Evolutionary conservation across 495 filamentous ascomycete species (phyloP).

Genomic region (Aspergillus coremiiformis): DNA sequence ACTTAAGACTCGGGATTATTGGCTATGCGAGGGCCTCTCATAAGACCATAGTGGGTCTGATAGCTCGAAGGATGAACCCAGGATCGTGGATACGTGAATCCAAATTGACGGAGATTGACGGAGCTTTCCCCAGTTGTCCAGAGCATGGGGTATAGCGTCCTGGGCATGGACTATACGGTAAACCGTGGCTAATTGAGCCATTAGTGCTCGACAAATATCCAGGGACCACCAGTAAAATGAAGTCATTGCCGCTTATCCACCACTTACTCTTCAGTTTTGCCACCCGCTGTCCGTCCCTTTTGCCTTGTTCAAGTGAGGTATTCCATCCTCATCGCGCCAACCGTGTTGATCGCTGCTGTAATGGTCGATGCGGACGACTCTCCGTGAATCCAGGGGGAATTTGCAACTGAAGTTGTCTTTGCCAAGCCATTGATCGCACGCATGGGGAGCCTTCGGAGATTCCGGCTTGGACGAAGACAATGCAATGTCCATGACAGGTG

Average conservation of each 20-base stretch:
- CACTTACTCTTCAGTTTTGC: not conserved
- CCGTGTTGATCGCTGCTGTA: not conserved
- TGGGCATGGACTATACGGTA: not conserved
- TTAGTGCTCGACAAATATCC: not conserved
- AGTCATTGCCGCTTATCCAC: too few species aligned
- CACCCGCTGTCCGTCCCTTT: not conserved
- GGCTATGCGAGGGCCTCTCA: too few species aligned
- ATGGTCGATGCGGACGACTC: not conserved
- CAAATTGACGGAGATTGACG: not conserved
- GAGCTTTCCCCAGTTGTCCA: not conserved
- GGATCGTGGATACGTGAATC: not conserved
- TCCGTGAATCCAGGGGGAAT: not conserved
- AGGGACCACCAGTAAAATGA: not conserved
- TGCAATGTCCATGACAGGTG: not conserved
- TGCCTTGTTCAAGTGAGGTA: too few species aligned
- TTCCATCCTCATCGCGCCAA: not conserved
- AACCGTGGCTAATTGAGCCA: too few species aligned
- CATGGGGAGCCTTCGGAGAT: slow-evolving; percentile 1
- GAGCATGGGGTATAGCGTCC: not conserved
- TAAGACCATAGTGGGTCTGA: too few species aligned
- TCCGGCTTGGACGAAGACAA: not conserved
- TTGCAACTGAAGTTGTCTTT: not conserved
- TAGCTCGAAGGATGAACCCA: not conserved
- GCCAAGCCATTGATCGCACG: too few species aligned
- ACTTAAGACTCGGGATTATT: not conserved